phyloP scores from a whole-genome alignment of 208 protist genomes.

The Acanthamoeba royreba region DNA sequence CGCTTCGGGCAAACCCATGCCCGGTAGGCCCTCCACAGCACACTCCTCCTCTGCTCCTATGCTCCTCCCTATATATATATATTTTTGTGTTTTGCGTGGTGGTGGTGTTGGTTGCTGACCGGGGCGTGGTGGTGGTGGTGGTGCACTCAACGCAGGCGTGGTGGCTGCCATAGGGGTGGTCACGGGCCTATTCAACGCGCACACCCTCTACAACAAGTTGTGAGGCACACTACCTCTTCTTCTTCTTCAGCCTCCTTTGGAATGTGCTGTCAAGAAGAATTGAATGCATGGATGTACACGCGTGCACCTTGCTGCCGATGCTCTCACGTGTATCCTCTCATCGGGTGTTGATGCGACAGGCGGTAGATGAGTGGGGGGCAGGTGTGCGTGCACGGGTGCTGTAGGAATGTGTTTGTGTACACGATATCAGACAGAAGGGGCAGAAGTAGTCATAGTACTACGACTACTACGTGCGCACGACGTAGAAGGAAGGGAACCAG shows the following conservation, averaged over 20 bases:
- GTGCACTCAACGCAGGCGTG: background rate
- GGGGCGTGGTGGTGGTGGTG: too few relatives aligned
- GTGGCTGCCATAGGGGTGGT: background rate
- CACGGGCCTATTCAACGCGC: background rate
- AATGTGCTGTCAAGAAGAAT: too few relatives aligned
- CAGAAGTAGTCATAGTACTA: background rate
- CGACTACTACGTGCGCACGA: background rate
- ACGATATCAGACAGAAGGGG: too few relatives aligned
- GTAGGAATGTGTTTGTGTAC: background rate
- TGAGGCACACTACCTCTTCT: too few relatives aligned
- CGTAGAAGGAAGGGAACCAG: background rate
- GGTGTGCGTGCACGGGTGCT: background rate
- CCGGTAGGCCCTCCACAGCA: background rate
- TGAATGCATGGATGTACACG: too few relatives aligned
- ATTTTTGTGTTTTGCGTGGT: background rate
- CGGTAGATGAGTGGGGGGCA: too few relatives aligned
- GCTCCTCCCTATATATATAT: background rate
- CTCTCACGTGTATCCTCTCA: too few relatives aligned
- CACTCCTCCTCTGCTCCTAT: background rate
- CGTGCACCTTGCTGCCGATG: too few relatives aligned
- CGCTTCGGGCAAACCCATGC: background rate
- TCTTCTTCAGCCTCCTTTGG: too few relatives aligned
- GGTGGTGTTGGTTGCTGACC: background rate
- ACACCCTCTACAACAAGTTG: background rate
- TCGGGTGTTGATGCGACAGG: too few relatives aligned